Conservation (phyloP, 2,329 filamentous ascomycete genomes). For the Chrysosporium keratinophilum region DNA sequence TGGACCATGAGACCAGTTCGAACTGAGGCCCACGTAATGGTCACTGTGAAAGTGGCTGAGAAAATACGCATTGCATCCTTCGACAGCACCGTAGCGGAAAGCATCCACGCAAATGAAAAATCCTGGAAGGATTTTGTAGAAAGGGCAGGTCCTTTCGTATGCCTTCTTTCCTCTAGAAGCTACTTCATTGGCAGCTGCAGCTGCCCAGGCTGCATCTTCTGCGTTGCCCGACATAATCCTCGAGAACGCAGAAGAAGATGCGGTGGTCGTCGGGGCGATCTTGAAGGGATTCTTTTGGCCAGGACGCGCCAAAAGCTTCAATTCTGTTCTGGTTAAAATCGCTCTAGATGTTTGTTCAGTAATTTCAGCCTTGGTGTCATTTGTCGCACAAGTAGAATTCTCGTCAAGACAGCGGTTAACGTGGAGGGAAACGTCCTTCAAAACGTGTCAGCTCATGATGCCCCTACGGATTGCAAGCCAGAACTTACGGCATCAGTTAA, state of each 20-base stretch:
- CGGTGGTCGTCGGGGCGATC: constrained; percentile 31
- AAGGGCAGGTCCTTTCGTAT: constrained; percentile 84
- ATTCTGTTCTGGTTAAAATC: constrained; percentile 49
- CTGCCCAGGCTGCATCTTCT: constrained; percentile 82
- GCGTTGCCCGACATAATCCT: constrained; percentile 88
- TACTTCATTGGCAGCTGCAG: constrained; percentile 68
- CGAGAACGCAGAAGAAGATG: constrained; percentile 64
- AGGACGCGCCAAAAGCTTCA: constrained; percentile 60
- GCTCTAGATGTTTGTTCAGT: constrained; percentile 1
- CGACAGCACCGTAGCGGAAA: constrained; percentile 85
- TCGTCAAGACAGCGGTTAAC: constrained; percentile 92
- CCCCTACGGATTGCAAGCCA: neutral
- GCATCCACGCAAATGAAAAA: constrained; percentile 92
- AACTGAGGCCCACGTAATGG: constrained; percentile 85
- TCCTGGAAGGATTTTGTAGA: constrained; percentile 95
- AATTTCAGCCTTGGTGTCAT: constrained; percentile 18
- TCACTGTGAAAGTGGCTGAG: constrained; percentile 97
- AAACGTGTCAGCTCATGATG: neutral
- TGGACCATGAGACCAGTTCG: constrained; percentile 81
- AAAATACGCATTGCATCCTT: constrained; percentile 90
- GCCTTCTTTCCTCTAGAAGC: constrained; percentile 73
- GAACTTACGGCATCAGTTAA: constrained; percentile 38
- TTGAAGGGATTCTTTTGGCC: constrained; percentile 72
- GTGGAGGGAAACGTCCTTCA: constrained; percentile 64
- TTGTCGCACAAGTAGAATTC: constrained; percentile 49